These are phyloP conservation scores for Peronospora farinosa DNA, from an alignment of 352 stramenopile genomes.

Conservation along the genomic window DNA sequence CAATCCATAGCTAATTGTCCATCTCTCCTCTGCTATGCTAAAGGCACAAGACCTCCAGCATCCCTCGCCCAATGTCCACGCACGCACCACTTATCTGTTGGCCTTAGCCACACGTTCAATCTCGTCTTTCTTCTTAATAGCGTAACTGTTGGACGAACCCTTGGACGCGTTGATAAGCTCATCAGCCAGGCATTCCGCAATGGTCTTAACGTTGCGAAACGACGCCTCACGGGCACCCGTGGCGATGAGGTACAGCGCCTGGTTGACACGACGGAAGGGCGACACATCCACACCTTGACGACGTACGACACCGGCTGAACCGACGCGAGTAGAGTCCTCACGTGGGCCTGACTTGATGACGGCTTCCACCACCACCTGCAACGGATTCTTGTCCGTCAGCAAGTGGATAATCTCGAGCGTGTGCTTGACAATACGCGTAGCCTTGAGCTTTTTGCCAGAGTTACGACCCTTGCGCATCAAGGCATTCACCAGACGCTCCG, in stretches of 20 bases:
- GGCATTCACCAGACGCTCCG: slow-evolving; percentile 95
- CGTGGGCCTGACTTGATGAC: slow-evolving; percentile 94
- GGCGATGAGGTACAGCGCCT: slow-evolving; percentile 98
- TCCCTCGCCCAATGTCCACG: slow-evolving; percentile 9
- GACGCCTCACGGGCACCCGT: slow-evolving; percentile 95
- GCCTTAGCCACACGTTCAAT: slow-evolving; percentile 99
- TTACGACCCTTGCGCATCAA: slow-evolving; percentile 99
- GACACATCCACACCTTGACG: slow-evolving; percentile 99
- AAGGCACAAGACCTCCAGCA: slow-evolving; percentile 1
- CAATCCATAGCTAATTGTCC: slow-evolving; percentile 4
- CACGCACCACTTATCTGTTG: slow-evolving; percentile 95
- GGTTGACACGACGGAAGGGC: slow-evolving; percentile 98
- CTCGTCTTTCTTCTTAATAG: slow-evolving; percentile 99
- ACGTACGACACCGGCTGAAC: slow-evolving; percentile 97
- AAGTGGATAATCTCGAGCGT: slow-evolving; percentile 99
- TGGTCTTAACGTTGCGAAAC: slow-evolving; percentile 99
- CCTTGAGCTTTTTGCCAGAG: slow-evolving; percentile 99
- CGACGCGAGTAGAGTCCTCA: slow-evolving; percentile 99
- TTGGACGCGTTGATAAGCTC: slow-evolving; percentile 99
- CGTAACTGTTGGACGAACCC: slow-evolving; percentile 99
- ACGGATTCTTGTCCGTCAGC: slow-evolving; percentile 98
- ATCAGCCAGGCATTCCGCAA: slow-evolving; percentile 98
- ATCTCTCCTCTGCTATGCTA: slow-evolving; percentile 5
- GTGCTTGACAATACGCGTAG: slow-evolving; percentile 97
- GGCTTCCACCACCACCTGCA: slow-evolving; percentile 93